Evolutionary conservation across 2,329 filamentous ascomycete species (phyloP), one percentile per base, ranked within the genome.

Genomic region (Pseudofabraea citricarpa): DNA sequence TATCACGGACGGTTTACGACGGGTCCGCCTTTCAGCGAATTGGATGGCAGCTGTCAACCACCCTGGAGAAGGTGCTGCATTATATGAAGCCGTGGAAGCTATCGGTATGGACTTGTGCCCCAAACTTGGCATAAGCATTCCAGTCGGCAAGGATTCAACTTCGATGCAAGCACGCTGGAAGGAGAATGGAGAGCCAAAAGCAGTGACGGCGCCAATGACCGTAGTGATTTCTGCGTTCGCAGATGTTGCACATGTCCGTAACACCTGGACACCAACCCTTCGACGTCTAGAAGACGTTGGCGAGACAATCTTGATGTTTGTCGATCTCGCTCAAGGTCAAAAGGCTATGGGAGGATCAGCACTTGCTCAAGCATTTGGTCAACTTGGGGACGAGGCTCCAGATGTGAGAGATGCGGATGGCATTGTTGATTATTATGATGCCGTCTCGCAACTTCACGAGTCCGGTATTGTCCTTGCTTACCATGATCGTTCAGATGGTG

Each of bases 21-120:
- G 87, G 33, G 83, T 97, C 49, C 85, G 91, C 62, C 77, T 97
- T 8, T 96, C 90, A 3, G 91, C 91, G 39, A 97, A 98, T 69
- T 98, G 91, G 91, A 97, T 97, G 93, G 90, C 90, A 3, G 91
- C 91, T n/a, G 87, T 90, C 48, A 90, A 83, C 60, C 90, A 96
- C 63, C 84, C 87, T 18, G 93, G 93, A 36, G 93, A 98, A 66
- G 90, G 89, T 31, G 90, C 91, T 29, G 89, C 85, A 13, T 75
- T 97, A 23, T 97, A 95, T 59, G 89, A 96, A 64, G 93, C 90
- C 22, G 93, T 96, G 2, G 79, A 95, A 61, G 90, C 91, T 8
- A 90, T 96, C 45, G 90, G 90, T 38, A 85, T 95, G 79, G 86
- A 95, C 37, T 73, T 98, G 7, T 98, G 93, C 66, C 90, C 90